Base-by-base conservation (phyloP, 306 rosid genomes). In the Argentina anserina region DNA sequence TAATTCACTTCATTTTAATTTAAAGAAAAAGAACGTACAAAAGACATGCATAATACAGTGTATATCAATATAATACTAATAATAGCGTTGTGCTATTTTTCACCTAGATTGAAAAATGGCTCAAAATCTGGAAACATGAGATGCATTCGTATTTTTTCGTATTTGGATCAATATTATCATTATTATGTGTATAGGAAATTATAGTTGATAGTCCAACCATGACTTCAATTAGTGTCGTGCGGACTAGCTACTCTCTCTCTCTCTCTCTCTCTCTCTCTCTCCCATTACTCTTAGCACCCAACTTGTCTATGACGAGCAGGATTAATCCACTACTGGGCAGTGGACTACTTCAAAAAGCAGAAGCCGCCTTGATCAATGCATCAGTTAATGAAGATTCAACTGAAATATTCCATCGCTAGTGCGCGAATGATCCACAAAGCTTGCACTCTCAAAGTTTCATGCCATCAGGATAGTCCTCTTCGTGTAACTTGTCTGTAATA, bases 141-240 rank as follows among this genome's bases (percentile, higher is more conserved):
- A 67, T 67, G 39, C 56, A 67, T 42, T 7, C 71, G 42, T 3
- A 67, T 67, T 67, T 55, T n/a, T n/a, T n/a, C n/a, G n/a, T n/a
- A n/a, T n/a, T n/a, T n/a, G n/a, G n/a, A n/a, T n/a, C n/a, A n/a
- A n/a, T n/a, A n/a, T n/a, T n/a, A n/a, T n/a, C 39, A 20, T 31
- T 69, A 15, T 14, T 69, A n/a, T 69, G 71, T 17, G 41, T 67
- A 15, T 61, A 69, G n/a, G 29, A 12, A 3, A 69, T 11, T 33
- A n/a, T 28, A 43, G 56, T 1, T 17, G 56, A 28, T 29, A 67
- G 71, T 26, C 71, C 56, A 45, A 28, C 71, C 39, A 67, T 67
- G 71, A 36, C 71, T 67, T 3, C 71, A 4, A 36, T 43, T 67
- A 29, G 17, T 45, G 7, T 26, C 5, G 45, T 43, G 71, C 71